Base-by-base conservation (phyloP, 2,329 filamentous ascomycete species). In the Talaromyces rugulosus region DNA sequence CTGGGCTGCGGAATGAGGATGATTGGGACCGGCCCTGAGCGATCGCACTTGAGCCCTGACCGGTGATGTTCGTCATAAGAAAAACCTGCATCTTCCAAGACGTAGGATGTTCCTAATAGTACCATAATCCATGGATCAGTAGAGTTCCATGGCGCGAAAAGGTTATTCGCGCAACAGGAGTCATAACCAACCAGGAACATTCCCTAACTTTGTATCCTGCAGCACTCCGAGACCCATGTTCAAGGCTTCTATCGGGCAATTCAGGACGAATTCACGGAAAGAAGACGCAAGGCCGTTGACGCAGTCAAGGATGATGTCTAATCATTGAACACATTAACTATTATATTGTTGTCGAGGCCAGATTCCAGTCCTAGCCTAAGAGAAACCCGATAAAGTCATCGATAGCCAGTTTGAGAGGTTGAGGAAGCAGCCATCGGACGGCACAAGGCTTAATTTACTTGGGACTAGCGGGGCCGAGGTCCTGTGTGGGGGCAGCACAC, bases 1-100 rank as follows among this genome's bases (percentile, higher is more conserved):
- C 89, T 93, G 2, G 94, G 94, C 71, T 97, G 94, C 5, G 94
- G 94, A 5, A 96, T 89, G 34, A 97, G 85, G 68, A 97, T 90
- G 69, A 94, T 89, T 57, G 87, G 86, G 18, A 83, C 75, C 18
- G 82, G 80, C 36, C 90, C 89, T 65, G 82, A 88, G 58, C 75
- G 83, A 75, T 93, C 90, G 74, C 87, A 90, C 75, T 95, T 96
- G 68, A 95, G 76, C 63, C 80, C 79, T 14, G 75, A 69, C 74
- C 78, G 64, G 27, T 16, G 28, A 31, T 55, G 50, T 16, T 42
- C 33, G 33, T 30, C 11, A 7, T 40, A 53, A 75, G 57, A 74
- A 72, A 67, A 82, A 81, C 14, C 81, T 78, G 68, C 80, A 63
- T 86, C 83, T 67, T 89, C 85, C 64, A 86, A 87, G 72, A 90